Conservation (phyloP, 1,139 yeast genomes). For the Hansenula sp. region DNA sequence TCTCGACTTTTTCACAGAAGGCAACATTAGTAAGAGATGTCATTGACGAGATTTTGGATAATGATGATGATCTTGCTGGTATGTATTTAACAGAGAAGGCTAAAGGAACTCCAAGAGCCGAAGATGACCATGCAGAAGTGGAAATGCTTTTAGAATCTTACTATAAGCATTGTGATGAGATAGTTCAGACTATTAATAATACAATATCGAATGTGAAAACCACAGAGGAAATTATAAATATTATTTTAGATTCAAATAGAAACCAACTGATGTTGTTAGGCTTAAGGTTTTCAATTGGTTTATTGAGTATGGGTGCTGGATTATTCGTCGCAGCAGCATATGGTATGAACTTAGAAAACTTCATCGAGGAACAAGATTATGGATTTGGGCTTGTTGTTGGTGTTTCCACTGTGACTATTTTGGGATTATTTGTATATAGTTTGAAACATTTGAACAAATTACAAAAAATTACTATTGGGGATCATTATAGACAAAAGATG, state of each 20-base stretch:
- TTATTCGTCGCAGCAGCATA: conserved; percentile 76
- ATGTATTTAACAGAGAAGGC: conserved; percentile 65
- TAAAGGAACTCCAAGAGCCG: conserved; percentile 21
- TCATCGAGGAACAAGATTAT: conserved; percentile 79
- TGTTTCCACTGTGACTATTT: conserved; percentile 25
- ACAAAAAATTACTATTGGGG: conserved; percentile 39
- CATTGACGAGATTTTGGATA: conserved; percentile 72
- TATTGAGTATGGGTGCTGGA: conserved; percentile 83
- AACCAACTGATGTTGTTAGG: conserved; percentile 90
- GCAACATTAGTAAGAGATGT: conserved; percentile 65
- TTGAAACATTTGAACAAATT: conserved; percentile 35
- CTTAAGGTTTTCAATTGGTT: conserved; percentile 77
- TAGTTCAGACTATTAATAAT: conserved; percentile 90
- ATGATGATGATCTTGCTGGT: conserved; percentile 84
- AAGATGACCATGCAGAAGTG: conserved; percentile 63
- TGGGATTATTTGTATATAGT: conserved; percentile 33
- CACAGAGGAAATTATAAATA: conserved; percentile 95
- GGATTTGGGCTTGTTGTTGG: conserved; percentile 43
- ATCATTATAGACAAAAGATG: conserved; percentile 14
- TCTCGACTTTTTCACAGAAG: conserved; percentile 65
- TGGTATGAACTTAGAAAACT: conserved; percentile 94
- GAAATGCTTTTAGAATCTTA: conserved; percentile 92
- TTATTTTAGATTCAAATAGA: conserved; percentile 91
- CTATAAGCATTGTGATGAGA: conserved; percentile 93
- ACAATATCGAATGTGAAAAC: conserved; percentile 80